Evolutionary conservation across 1,284 basidiomycete species (phyloP).

Genomic region (Takashimella tepidaria): DNA sequence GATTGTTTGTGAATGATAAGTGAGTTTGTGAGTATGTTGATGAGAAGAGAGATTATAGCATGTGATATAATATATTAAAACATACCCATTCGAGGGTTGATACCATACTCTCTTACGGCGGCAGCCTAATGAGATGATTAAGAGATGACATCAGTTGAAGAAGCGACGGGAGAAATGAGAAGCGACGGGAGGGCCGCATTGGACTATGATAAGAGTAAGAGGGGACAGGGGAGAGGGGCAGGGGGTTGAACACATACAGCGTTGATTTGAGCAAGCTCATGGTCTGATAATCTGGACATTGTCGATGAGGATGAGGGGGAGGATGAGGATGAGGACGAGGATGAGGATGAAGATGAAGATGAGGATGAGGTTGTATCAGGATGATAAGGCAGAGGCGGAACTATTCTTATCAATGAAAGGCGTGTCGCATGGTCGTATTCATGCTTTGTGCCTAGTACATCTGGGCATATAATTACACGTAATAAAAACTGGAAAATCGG

Average conservation of each 20-base stretch:
- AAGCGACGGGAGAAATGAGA: neutral
- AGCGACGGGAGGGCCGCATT: neutral
- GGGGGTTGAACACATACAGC: constrained; percentile 32
- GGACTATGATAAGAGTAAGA: no score
- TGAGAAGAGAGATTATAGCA: no score
- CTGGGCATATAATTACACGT: no score
- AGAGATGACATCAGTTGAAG: no score
- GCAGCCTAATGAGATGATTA: constrained; percentile 32
- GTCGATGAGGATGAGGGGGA: constrained; percentile 37
- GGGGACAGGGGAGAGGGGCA: constrained; percentile 1
- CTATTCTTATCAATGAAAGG: no score
- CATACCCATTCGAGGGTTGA: constrained; percentile 82
- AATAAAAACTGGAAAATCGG: no score
- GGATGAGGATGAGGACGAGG: neutral
- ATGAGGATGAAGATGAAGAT: neutral
- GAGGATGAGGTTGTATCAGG: neutral
- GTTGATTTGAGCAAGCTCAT: constrained; percentile 50
- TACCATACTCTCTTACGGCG: constrained; percentile 51
- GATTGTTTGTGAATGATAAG: constrained; percentile 22
- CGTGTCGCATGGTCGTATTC: no score
- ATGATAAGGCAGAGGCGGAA: no score
- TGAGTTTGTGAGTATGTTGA: no score
- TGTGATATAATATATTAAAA: no score
- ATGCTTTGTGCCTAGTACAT: no score
- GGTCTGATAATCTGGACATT: constrained; percentile 30